These are phyloP conservation scores for Colletotrichum lentis DNA, from an alignment of 2,329 filamentous ascomycete species.

Conservation along the genomic window DNA sequence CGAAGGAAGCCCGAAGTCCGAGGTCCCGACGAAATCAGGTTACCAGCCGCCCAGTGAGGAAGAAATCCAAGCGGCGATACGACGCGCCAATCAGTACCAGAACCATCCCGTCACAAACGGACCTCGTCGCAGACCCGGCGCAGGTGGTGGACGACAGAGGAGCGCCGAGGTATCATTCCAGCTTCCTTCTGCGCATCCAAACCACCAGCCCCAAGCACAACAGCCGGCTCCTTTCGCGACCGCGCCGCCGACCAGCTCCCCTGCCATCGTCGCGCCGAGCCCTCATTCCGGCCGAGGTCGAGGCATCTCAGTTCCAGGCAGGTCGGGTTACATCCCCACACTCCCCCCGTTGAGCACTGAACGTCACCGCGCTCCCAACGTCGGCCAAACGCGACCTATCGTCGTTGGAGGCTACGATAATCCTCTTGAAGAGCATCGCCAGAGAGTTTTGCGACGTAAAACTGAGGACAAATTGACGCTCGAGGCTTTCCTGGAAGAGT, in stretches of 20 bases:
- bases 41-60: constrained; percentile 23
- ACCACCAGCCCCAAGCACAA: background rate
- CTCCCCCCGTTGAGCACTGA: constrained; percentile 25
- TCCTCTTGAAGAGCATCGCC: constrained; percentile 25
- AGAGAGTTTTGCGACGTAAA: constrained; percentile 31
- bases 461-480: constrained; percentile 3
- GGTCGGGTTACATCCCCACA: constrained; percentile 30
- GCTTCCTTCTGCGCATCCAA: constrained; percentile 12
- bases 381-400: constrained; percentile 34
- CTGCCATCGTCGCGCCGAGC: background rate
- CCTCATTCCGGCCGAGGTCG: constrained; percentile 8
- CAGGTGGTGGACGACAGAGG: constrained; percentile 26
- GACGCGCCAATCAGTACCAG: constrained; percentile 25
- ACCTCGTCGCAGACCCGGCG: constrained; percentile 27
- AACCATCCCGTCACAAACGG: constrained; percentile 32
- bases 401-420: constrained; percentile 37
- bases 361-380: constrained; percentile 17
- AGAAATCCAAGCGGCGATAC: constrained; percentile 31
- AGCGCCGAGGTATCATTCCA: constrained; percentile 31
- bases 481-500: constrained; percentile 16
- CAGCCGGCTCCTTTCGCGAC: background rate
- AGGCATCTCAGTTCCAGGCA: constrained; percentile 30
- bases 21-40: constrained; percentile 7
- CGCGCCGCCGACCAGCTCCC: background rate
- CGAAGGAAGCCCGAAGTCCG: background rate